phyloP scores from a whole-genome alignment of 176 grass and related monocot genomes.

The Bothriochloa decipiens region DNA sequence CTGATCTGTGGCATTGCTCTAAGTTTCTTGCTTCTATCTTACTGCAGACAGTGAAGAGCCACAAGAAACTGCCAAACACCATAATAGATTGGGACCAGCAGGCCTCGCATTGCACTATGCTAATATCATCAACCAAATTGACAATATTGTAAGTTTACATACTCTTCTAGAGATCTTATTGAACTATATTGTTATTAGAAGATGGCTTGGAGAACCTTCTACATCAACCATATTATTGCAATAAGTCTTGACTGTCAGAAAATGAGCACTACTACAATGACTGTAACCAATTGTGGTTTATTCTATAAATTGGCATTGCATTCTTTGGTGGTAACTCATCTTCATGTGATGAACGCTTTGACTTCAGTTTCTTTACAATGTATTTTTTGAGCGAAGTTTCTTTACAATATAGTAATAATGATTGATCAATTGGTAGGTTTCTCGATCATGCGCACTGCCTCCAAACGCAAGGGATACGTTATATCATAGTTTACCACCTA shows the following conservation, averaged over 20 bases:
- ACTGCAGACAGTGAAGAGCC: slow-evolving; percentile 63
- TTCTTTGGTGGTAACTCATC: slow-evolving; percentile 2
- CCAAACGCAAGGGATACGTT: slow-evolving; percentile 67
- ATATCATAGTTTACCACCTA: slow-evolving; percentile 85
- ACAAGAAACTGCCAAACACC: slow-evolving; percentile 50
- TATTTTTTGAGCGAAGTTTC: background rate
- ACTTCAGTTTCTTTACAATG: slow-evolving; percentile 33
- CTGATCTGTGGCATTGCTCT: slow-evolving; percentile 36
- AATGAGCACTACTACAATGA: slow-evolving; percentile 21
- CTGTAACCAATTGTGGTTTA: slow-evolving; percentile 5
- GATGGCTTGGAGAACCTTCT: slow-evolving; percentile 8
- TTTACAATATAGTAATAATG: slow-evolving; percentile 40
- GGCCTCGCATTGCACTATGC: slow-evolving; percentile 97
- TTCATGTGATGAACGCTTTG: slow-evolving; percentile 21
- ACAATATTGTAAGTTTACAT: slow-evolving; percentile 84
- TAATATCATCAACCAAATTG: slow-evolving; percentile 94
- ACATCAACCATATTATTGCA: slow-evolving; percentile 28
- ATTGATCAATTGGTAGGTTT: slow-evolving; percentile 55
- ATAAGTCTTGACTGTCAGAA: slow-evolving; percentile 20
- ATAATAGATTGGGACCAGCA: slow-evolving; percentile 85
- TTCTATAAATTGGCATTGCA: background rate
- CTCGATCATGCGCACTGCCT: slow-evolving; percentile 75
- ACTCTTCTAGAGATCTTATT: slow-evolving; percentile 26
- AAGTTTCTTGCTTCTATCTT: slow-evolving; percentile 39
- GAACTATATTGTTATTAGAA: slow-evolving; percentile 30